Evolutionary conservation across 805 yeast species (phyloP), one percentile per base, ranked within the genome.

Genomic region (Candida tammaniensis): DNA sequence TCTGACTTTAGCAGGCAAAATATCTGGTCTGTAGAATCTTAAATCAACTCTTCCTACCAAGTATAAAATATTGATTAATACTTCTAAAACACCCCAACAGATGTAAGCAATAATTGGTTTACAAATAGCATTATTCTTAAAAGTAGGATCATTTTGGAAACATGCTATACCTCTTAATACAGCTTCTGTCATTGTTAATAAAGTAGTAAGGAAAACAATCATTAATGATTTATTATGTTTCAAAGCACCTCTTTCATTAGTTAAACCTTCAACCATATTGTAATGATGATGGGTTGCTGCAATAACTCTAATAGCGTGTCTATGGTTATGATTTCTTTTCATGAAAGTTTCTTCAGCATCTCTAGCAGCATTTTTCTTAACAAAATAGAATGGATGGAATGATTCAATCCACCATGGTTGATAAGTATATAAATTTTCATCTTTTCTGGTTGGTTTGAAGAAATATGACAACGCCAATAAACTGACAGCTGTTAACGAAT

Each of bases 401-500:
- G 76, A 69, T 55, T 79, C 78, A 51, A 84, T 77, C 93, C 93
- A 84, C 73, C 82, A 80, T 24, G 94, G 86, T 54, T 78, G 85
- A 54, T 76, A 82, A 44, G 78, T 77, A 48, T 74, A 69, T 23
- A 79, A 63, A 23, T 58, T 52, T 42, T 67, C 69, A 43, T 76
- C 77, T 30, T 57, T 61, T 23, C 61, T 39, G 10, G 84, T 74
- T n/a, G 86, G 78, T 36, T 72, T 71, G 52, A 79, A 59, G 25
- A 71, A 39, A 48, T 61, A 82, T 1, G 88, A 77, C 29, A 72
- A 51, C 0, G 49, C 48, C 21, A 80, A 61, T 49, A 83, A 64
- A 10, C 52, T 34, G 27, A 76, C 52, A 4, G 87, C 76, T 1
- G 77, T 52, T 24, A 72, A 54, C 2, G 82, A 72, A 53, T 80